These are phyloP conservation scores for Brasenia schreberi DNA, from an alignment of 164 flowering plant genomes.

Conservation along the genomic window DNA sequence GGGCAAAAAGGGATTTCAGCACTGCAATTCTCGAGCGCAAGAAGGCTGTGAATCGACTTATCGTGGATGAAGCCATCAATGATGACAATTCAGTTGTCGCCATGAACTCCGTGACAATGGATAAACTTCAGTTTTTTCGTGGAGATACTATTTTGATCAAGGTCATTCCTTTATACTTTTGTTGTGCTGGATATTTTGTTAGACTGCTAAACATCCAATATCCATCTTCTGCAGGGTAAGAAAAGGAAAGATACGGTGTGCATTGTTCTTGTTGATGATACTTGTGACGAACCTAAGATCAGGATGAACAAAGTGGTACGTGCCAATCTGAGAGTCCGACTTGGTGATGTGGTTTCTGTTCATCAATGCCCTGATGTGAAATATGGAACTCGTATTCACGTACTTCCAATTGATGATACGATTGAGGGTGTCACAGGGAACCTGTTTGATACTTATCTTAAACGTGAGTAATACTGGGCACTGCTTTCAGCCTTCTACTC, in stretches of 20 bases:
- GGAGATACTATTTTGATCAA: slow-evolving; percentile 29
- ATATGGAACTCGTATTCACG: slow-evolving; percentile 16
- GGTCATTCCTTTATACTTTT: slow-evolving; percentile 8
- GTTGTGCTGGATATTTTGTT: not conserved
- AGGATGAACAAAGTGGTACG: slow-evolving; percentile 17
- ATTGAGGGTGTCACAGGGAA: slow-evolving; percentile 16
- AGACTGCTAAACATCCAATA: not conserved
- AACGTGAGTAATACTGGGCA: slow-evolving; percentile 7
- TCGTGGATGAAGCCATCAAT: slow-evolving; percentile 27
- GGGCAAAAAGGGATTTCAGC: slow-evolving; percentile 27
- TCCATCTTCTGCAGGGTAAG: slow-evolving; percentile 2
- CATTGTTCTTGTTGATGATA: slow-evolving; percentile 12
- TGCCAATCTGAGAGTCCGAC: slow-evolving; percentile 15
- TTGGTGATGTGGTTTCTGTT: slow-evolving; percentile 15
- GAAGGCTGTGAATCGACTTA: slow-evolving; percentile 24
- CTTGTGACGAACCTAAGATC: slow-evolving; percentile 14
- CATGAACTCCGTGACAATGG: slow-evolving; percentile 28
- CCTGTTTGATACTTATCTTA: slow-evolving; percentile 13
- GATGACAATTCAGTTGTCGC: slow-evolving; percentile 31
- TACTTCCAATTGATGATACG: slow-evolving; percentile 14
- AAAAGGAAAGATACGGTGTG: slow-evolving; percentile 13
- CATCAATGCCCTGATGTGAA: slow-evolving; percentile 17
- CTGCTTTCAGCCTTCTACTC: not conserved
- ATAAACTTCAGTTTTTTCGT: slow-evolving; percentile 26
- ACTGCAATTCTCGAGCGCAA: slow-evolving; percentile 31